Evolutionary conservation across 306 rosid genomes (phyloP).

Genomic region (Sophora flavescens): DNA sequence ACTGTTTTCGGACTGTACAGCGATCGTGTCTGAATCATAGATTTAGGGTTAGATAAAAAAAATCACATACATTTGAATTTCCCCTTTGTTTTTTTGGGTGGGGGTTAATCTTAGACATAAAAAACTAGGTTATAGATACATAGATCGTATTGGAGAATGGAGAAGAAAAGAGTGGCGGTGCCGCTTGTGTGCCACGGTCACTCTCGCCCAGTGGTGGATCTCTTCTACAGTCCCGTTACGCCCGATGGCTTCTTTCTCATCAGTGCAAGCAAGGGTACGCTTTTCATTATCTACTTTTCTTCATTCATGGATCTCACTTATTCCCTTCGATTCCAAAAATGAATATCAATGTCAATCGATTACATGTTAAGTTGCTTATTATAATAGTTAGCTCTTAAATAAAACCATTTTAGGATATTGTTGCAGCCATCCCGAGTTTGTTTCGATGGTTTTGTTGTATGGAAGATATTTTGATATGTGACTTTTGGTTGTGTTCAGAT

Average conservation of each 20-base stretch:
- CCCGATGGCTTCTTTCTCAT: constrained; percentile 94
- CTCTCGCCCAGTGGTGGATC: constrained; percentile 96
- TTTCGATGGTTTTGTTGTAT: constrained; percentile 27
- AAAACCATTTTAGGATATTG: neutral
- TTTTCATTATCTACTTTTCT: neutral
- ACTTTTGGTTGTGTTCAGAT: constrained; percentile 58
- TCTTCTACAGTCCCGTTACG: constrained; percentile 89
- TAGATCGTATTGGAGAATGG: constrained; percentile 56
- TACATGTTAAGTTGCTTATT: neutral
- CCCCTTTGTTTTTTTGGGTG: neutral
- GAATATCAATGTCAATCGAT: too few relatives aligned
- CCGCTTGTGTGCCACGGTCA: constrained; percentile 96
- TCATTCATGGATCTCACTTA: neutral
- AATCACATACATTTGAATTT: neutral
- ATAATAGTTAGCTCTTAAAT: too few relatives aligned
- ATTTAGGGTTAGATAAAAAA: constrained; percentile 54
- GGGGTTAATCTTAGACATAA: constrained; percentile 2
- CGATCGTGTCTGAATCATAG: neutral
- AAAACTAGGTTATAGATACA: neutral
- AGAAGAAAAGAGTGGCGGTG: constrained; percentile 81
- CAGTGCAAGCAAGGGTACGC: constrained; percentile 97
- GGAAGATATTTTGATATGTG: neutral
- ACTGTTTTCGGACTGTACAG: neutral
- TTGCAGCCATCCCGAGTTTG: too few relatives aligned
- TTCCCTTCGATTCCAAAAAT: too few relatives aligned